Conservation (phyloP, 2,329 filamentous ascomycete species). For the Diplodia sapinea region DNA sequence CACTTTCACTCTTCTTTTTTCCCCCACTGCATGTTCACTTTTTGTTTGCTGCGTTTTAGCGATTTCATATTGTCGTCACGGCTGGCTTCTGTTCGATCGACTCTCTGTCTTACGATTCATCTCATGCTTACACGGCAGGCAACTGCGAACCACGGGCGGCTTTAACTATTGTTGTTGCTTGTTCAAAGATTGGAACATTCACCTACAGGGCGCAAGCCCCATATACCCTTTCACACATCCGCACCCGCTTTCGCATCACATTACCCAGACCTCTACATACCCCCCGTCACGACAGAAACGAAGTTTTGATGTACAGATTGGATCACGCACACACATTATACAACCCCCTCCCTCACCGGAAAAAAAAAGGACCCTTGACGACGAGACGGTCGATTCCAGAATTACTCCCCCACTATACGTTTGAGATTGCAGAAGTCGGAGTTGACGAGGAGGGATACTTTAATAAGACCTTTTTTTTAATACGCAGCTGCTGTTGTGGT, state of each 20-base stretch:
- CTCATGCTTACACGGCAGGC: slow-evolving; percentile 5
- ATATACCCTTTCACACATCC: neutral
- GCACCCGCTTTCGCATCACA: neutral
- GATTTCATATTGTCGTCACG: neutral
- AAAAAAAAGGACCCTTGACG: slow-evolving; percentile 9
- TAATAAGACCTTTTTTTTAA: slow-evolving; percentile 17
- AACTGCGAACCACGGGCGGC: slow-evolving; percentile 12
- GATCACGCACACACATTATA: neutral
- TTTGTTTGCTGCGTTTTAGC: slow-evolving; percentile 23
- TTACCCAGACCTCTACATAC: neutral
- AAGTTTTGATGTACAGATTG: slow-evolving; percentile 25
- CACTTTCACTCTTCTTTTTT: neutral
- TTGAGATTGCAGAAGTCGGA: neutral
- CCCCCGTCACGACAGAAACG: slow-evolving; percentile 22
- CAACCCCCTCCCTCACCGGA: neutral
- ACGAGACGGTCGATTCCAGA: slow-evolving; percentile 13
- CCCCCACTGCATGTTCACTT: neutral
- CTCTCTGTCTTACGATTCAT: slow-evolving; percentile 1
- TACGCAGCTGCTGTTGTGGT: neutral
- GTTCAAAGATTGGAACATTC: slow-evolving; percentile 13
- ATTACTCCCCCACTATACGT: neutral
- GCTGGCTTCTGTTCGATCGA: neutral
- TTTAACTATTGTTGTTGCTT: slow-evolving; percentile 7
- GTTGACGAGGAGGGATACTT: neutral
- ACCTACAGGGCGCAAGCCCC: slow-evolving; percentile 17